A percentile compares a stretch with the other conserved stretches of the same genome.
phyloP scores from a whole-genome alignment of 2,329 filamentous ascomycete species.

The Verticillium klebahnii region DNA sequence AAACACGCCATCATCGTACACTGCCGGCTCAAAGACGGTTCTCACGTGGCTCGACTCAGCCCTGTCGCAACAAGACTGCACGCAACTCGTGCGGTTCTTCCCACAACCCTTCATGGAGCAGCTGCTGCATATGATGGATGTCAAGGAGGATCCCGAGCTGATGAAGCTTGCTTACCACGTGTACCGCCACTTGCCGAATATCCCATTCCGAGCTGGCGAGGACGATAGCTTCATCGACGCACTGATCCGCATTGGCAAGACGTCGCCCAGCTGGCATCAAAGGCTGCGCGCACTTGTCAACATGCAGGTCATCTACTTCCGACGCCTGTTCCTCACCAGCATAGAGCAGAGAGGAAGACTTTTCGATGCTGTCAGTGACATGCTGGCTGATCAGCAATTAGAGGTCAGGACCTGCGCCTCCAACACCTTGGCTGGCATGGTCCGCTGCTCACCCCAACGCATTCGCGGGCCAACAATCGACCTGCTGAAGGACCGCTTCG shows the following conservation, averaged over 20 bases:
- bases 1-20: conserved; percentile 91
- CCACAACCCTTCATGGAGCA: conserved; percentile 85
- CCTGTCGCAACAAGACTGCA: conserved; percentile 88
- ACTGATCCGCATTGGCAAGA: conserved; percentile 82
- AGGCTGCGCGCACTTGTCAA: conserved; percentile 91
- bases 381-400: conserved; percentile 87
- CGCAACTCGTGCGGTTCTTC: conserved; percentile 86
- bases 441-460: conserved; percentile 81
- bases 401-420: conserved; percentile 93
- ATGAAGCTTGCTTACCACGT: conserved; percentile 94
- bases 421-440: conserved; percentile 93
- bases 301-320: conserved; percentile 98
- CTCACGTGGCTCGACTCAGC: conserved; percentile 92
- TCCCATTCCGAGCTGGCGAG: conserved; percentile 84
- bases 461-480: conserved; percentile 76
- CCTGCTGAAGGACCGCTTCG: conserved; percentile 74
- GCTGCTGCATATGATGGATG: conserved; percentile 98
- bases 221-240: conserved; percentile 79
- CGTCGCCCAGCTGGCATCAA: conserved; percentile 88
- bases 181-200: conserved; percentile 92
- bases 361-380: conserved; percentile 89
- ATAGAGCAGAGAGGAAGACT: conserved; percentile 70
- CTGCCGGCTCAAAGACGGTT: conserved; percentile 92
- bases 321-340: conserved; percentile 83
- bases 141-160: conserved; percentile 95